phyloP scores from a whole-genome alignment of 768 basidiomycete species.

The Tylopilus sp. region DNA sequence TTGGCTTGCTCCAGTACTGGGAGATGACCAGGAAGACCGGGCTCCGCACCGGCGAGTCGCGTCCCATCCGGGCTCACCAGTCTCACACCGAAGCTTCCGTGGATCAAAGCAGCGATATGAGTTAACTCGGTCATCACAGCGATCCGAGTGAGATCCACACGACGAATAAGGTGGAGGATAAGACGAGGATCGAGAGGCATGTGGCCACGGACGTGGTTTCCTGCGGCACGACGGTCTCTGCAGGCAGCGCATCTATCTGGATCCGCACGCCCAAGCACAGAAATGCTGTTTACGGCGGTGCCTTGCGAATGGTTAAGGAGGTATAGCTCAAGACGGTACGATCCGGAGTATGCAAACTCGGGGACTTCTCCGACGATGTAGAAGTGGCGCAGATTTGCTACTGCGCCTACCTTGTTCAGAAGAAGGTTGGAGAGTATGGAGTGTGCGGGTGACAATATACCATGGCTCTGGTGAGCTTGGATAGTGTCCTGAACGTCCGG shows the following conservation, averaged over 20 bases:
- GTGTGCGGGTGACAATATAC: neutral
- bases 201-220: slow-evolving; percentile 11
- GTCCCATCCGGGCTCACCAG: slow-evolving; percentile 14
- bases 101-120: neutral
- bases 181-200: slow-evolving; percentile 15
- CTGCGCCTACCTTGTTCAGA: neutral
- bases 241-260: slow-evolving; percentile 10
- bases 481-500: neutral
- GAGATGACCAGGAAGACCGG: neutral
- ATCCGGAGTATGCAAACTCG: slow-evolving; percentile 18
- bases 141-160: neutral
- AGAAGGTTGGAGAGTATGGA: neutral
- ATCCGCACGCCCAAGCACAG: slow-evolving; percentile 8
- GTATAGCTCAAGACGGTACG: slow-evolving; percentile 20
- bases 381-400: slow-evolving; percentile 6
- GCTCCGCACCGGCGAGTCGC: slow-evolving; percentile 2
- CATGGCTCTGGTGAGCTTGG: neutral
- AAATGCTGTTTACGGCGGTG: slow-evolving; percentile 14
- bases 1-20: slow-evolving; percentile 5
- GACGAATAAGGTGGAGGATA: slow-evolving; percentile 10
- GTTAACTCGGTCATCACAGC: slow-evolving; percentile 3
- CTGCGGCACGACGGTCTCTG: slow-evolving; percentile 6
- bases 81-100: slow-evolving; percentile 9
- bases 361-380: slow-evolving; percentile 3
- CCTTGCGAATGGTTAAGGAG: neutral